Conservation (phyloP, 306 rosid species). For the Gleditsia sinensis region DNA sequence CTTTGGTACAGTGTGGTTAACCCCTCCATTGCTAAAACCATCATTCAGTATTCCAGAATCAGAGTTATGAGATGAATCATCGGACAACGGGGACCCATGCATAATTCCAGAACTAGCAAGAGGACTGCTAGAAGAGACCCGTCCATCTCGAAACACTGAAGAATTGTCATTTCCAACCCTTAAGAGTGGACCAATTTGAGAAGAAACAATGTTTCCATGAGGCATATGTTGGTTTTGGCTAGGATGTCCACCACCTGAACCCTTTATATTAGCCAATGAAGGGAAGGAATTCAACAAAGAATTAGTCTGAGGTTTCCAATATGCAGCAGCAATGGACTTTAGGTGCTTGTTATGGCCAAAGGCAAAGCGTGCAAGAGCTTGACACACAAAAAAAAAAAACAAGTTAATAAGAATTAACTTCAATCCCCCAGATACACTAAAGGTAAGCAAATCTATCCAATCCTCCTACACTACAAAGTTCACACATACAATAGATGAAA, state of each 20-base stretch:
- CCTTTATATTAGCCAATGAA: constrained; percentile 70
- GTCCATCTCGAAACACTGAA: constrained; percentile 64
- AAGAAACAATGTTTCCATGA: constrained; percentile 65
- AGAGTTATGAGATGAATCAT: constrained; percentile 88
- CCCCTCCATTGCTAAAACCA: constrained; percentile 79
- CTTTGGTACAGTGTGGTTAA: constrained; percentile 61
- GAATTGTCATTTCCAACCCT: constrained; percentile 82
- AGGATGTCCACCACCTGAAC: constrained; percentile 56
- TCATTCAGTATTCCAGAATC: constrained; percentile 94
- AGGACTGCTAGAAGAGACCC: constrained; percentile 91
- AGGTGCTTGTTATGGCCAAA: constrained; percentile 96
- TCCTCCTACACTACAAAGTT: neutral
- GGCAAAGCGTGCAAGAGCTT: constrained; percentile 95
- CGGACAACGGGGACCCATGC: constrained; percentile 96
- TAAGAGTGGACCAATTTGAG: constrained; percentile 82
- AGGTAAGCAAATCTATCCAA: neutral
- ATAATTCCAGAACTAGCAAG: constrained; percentile 76
- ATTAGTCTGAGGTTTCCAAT: constrained; percentile 91
- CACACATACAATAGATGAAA: neutral
- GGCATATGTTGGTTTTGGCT: constrained; percentile 54
- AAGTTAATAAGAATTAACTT: constrained; percentile 12
- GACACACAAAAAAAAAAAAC: constrained; percentile 33
- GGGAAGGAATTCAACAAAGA: constrained; percentile 79
- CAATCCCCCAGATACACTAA: neutral
- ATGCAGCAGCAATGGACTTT: constrained; percentile 90